Percentiles rank a stretch among this genome's conserved stretches.
These are phyloP conservation scores for Rhizopus microsporus DNA, from an alignment of 371 early-diverging fungal species.

Conservation along the genomic window DNA sequence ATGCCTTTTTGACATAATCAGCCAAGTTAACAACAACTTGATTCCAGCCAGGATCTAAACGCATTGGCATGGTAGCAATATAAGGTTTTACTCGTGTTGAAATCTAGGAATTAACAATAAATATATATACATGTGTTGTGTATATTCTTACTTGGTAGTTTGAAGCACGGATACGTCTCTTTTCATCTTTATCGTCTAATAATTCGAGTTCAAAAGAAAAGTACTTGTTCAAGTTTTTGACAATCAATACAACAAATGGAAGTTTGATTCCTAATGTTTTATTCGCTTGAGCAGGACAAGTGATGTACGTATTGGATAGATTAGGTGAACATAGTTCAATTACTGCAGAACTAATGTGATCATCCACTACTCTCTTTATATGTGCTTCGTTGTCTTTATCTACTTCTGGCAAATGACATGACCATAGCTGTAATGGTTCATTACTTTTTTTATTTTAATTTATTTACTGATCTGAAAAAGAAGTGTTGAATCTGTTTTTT, in stretches of 20 bases:
- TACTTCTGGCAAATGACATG: slow-evolving; percentile 55
- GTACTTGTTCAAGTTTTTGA: slow-evolving; percentile 86
- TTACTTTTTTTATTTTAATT: slow-evolving; percentile 46
- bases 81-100: slow-evolving; percentile 83
- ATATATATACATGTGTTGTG: neutral
- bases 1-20: slow-evolving; percentile 84
- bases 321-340: slow-evolving; percentile 81
- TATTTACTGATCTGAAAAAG: neutral
- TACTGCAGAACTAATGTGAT: slow-evolving; percentile 80
- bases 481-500: neutral
- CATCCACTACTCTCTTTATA: slow-evolving; percentile 79
- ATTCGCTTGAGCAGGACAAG: slow-evolving; percentile 75
- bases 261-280: slow-evolving; percentile 91
- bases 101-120: slow-evolving; percentile 41
- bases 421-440: slow-evolving; percentile 89
- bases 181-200: slow-evolving; percentile 78
- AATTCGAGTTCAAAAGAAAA: slow-evolving; percentile 92
- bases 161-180: slow-evolving; percentile 83
- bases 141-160: slow-evolving; percentile 79
- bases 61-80: slow-evolving; percentile 93
- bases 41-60: slow-evolving; percentile 96
- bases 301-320: slow-evolving; percentile 84
- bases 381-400: slow-evolving; percentile 43
- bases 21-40: slow-evolving; percentile 88
- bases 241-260: slow-evolving; percentile 83